These are phyloP conservation scores for Alternaria panax DNA, from an alignment of 2,329 filamentous ascomycete genomes.

Conservation along the genomic window DNA sequence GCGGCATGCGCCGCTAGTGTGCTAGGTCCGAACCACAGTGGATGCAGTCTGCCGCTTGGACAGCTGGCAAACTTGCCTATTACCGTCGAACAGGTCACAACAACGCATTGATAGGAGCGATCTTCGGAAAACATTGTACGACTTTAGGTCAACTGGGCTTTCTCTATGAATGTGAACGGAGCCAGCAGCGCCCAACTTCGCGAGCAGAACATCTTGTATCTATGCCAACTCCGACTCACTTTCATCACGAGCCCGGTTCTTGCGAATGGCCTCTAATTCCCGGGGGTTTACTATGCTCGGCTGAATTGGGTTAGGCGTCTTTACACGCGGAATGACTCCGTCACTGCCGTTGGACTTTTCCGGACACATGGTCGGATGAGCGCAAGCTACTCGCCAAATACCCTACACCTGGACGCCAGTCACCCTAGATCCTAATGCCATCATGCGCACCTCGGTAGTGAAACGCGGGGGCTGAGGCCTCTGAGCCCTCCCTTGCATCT, in stretches of 20 bases:
- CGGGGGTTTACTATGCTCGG: constrained; percentile 7
- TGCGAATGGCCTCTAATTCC: neutral
- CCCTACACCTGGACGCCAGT: constrained; percentile 11
- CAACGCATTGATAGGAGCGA: neutral
- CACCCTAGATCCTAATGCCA: constrained; percentile 28
- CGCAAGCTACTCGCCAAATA: constrained; percentile 24
- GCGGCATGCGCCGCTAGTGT: constrained; percentile 1
- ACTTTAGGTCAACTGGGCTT: neutral
- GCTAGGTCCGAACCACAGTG: constrained; percentile 6
- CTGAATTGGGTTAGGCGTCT: constrained; percentile 18
- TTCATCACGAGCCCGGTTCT: neutral
- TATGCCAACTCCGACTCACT: neutral
- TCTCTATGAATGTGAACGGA: neutral
- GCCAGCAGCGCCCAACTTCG: neutral
- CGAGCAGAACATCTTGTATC: neutral
- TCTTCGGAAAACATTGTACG: neutral
- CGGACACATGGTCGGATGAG: constrained; percentile 38
- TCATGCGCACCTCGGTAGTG: constrained; percentile 4
- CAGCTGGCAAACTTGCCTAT: constrained; percentile 1
- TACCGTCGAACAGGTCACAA: neutral
- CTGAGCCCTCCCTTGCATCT: neutral
- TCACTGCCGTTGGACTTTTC: constrained; percentile 10
- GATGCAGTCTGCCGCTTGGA: neutral
- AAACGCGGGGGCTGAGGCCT: constrained; percentile 15
- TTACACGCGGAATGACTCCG: constrained; percentile 26